Conservation (phyloP, 768 basidiomycete genomes). For the Psilocybe subaeruginosa region DNA sequence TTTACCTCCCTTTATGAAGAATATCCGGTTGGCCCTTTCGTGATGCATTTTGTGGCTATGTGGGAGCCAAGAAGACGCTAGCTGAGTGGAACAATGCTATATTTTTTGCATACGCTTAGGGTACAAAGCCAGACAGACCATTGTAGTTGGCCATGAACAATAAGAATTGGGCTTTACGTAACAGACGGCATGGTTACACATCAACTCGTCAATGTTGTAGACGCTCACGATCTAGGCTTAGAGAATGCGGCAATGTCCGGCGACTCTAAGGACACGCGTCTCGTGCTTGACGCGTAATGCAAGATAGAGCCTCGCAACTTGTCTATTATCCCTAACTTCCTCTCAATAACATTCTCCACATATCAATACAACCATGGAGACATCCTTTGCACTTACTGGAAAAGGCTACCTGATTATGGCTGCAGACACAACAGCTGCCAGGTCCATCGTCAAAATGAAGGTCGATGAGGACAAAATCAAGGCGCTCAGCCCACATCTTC, state of each 20-base stretch:
- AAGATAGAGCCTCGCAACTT: constrained; percentile 2
- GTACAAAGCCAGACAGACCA: constrained; percentile 19
- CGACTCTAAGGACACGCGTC: constrained; percentile 13
- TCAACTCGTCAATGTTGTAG: not conserved
- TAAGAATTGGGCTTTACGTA: constrained; percentile 15
- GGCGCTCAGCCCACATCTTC: constrained; percentile 82
- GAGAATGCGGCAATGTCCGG: constrained; percentile 11
- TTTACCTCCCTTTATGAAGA: constrained; percentile 6
- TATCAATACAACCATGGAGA: constrained; percentile 64
- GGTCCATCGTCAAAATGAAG: constrained; percentile 99
- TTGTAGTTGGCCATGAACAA: constrained; percentile 16
- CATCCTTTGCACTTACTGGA: constrained; percentile 87
- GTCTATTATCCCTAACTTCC: not conserved
- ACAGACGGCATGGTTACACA: not conserved
- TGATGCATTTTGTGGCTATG: not conserved
- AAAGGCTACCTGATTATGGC: constrained; percentile 95
- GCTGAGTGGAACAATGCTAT: constrained; percentile 14
- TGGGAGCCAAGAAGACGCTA: constrained; percentile 6
- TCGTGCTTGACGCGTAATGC: constrained; percentile 18
- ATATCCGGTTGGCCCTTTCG: not conserved
- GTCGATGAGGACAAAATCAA: constrained; percentile 97
- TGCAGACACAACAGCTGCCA: constrained; percentile 84
- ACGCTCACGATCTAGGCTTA: constrained; percentile 4
- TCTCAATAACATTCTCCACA: not conserved
- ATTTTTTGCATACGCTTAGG: constrained; percentile 5